Evolutionary conservation across 139 green algal species (phyloP).

Genomic region (Zygnema cylindricum): DNA sequence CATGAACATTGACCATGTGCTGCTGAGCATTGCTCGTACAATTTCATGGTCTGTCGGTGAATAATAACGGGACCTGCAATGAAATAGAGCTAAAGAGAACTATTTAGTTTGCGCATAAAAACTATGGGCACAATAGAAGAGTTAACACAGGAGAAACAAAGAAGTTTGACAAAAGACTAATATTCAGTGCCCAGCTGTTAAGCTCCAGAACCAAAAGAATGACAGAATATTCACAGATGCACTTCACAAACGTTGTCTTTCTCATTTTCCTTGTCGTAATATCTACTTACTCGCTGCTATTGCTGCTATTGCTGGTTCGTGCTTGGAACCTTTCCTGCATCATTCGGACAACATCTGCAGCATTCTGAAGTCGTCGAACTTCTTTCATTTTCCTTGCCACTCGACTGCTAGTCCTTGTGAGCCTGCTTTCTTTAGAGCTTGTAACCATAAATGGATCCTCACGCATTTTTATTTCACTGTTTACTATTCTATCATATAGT

Average conservation of each 20-base stretch:
- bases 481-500: slow-evolving; percentile 83
- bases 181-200: neutral
- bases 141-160: too few species aligned
- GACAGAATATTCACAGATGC: neutral
- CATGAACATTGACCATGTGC: slow-evolving; percentile 89
- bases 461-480: slow-evolving; percentile 71
- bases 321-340: neutral
- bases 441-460: slow-evolving; percentile 28
- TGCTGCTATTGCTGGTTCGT: neutral
- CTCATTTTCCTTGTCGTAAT: too few species aligned
- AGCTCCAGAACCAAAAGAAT: neutral
- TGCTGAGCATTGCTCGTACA: slow-evolving; percentile 85
- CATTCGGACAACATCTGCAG: neutral
- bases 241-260: too few species aligned
- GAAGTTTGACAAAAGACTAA: neutral
- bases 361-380: neutral
- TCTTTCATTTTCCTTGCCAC: neutral
- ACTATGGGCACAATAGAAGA: too few species aligned
- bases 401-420: neutral
- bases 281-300: neutral
- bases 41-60: slow-evolving; percentile 19
- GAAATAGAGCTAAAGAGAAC: neutral
- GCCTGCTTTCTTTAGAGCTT: neutral
- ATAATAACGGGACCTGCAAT: slow-evolving; percentile 31
- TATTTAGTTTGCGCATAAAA: too few species aligned